Base-by-base conservation (phyloP, 768 basidiomycete species). In the Pleurotus eryngii region DNA sequence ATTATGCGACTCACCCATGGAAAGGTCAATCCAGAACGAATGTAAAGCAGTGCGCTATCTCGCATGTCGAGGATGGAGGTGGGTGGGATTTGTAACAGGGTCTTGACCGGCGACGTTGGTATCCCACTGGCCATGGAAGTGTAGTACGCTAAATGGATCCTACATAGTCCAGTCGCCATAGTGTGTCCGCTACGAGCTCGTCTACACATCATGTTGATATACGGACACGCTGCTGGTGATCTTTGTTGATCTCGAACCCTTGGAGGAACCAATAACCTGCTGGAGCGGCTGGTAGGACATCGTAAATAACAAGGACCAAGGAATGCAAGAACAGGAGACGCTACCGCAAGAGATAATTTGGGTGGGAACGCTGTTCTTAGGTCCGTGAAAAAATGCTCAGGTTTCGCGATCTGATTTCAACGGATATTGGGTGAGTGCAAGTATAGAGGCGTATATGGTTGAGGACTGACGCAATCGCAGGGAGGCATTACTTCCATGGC, bases 71-170 rank as follows among this genome's bases (percentile, higher is more conserved):
- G 43, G 15, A 63, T 56, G 4, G 63, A 64, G 11, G 64, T 66
- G 17, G 66, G 66, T n/a, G 4, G 66, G 63, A 46, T 64, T 64
- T 11, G 63, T 58, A 14, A 63, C 63, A 0, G 63, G 59, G 15
- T 64, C 60, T 47, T 64, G 59, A 18, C 54, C 59, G 2, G 57
- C 59, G 12, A 67, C 57, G 15, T 61, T 60, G 20, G 62, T 61
- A 45, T 67, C 66, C 66, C 66, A 67, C 6, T 50, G 61, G 11
- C 62, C 63, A 61, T 64, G 66, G 42, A 65, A 67, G 37, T 67
- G n/a, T 67, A 64, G 45, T 67, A 67, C 20, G 15, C 42, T 45
- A 3, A 2, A 45, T 8, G 5, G 9, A 45, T 35, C 3, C 11
- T 8, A 11, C n/a, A n/a, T 4, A 35, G 30, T 35, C 30, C 30